Conservation (phyloP, 768 basidiomycete species). For the Inosperma sp. region DNA sequence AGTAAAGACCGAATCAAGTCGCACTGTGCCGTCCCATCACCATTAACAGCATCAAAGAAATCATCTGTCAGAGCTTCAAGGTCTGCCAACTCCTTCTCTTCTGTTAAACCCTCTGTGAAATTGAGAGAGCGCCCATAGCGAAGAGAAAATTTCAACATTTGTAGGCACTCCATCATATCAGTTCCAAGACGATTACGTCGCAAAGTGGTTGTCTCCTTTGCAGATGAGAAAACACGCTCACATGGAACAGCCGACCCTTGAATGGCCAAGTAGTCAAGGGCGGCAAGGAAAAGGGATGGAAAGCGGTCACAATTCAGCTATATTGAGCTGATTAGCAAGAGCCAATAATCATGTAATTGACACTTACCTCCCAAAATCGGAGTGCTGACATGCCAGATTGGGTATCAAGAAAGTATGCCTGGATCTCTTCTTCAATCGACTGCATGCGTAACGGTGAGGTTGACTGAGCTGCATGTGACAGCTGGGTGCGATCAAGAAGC, state of each 20-base stretch:
- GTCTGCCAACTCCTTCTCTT: background rate
- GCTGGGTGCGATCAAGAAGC: too few relatives aligned
- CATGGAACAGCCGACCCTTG: constrained; percentile 33
- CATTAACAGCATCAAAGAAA: background rate
- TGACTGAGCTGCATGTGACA: too few relatives aligned
- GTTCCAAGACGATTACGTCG: constrained; percentile 21
- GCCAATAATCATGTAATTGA: background rate
- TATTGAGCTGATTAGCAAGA: background rate
- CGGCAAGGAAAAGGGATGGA: constrained; percentile 25
- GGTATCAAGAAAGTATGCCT: constrained; percentile 16
- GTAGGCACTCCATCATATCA: constrained; percentile 26
- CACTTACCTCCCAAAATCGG: constrained; percentile 22
- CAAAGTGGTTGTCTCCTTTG: constrained; percentile 26
- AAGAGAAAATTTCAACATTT: constrained; percentile 30
- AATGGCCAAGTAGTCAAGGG: constrained; percentile 29
- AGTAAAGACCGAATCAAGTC: too few relatives aligned
- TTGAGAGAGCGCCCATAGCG: constrained; percentile 20
- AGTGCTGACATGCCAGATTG: constrained; percentile 7
- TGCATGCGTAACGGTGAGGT: background rate
- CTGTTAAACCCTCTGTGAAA: constrained; percentile 21
- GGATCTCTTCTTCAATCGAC: constrained; percentile 16
- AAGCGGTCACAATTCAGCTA: constrained; percentile 22
- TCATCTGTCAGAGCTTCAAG: background rate
- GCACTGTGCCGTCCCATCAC: too few relatives aligned
- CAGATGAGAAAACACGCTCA: constrained; percentile 29